phyloP scores from a whole-genome alignment of 805 yeast species.

The Candida silvatica region DNA sequence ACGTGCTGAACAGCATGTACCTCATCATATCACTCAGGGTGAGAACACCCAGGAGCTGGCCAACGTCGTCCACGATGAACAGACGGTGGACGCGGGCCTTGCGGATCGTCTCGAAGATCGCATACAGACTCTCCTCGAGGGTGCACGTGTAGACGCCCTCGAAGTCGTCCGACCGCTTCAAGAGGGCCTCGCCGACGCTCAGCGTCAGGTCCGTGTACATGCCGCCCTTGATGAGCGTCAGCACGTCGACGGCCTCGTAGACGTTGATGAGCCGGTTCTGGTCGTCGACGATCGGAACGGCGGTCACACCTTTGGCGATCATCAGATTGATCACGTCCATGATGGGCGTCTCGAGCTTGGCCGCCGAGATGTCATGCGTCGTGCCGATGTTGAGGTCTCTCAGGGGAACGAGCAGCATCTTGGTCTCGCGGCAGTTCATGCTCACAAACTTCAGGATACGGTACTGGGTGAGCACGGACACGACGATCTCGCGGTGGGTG shows the following conservation, averaged over 20 bases:
- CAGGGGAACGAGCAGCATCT: conserved; percentile 70
- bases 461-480: conserved; percentile 91
- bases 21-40: conserved; percentile 86
- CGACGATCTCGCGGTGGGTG: conserved; percentile 89
- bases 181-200: conserved; percentile 91
- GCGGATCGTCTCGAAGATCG: conserved; percentile 88
- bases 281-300: conserved; percentile 85
- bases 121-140: conserved; percentile 72
- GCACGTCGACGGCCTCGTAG: conserved; percentile 92
- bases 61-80: conserved; percentile 82
- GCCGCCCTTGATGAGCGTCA: conserved; percentile 90
- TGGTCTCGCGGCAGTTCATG: conserved; percentile 90
- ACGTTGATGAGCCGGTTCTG: conserved; percentile 66
- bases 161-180: conserved; percentile 90
- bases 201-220: conserved; percentile 83
- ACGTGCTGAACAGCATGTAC: conserved; percentile 68
- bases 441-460: conserved; percentile 93
- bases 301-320: conserved; percentile 73
- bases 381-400: conserved; percentile 62
- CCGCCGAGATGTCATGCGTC: conserved; percentile 51
- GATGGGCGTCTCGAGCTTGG: conserved; percentile 86
- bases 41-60: conserved; percentile 72
- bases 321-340: conserved; percentile 83
- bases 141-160: conserved; percentile 98
- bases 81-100: conserved; percentile 86